Evolutionary conservation across 805 yeast genomes (phyloP).

Genomic region (Pichia phayaonensis): DNA sequence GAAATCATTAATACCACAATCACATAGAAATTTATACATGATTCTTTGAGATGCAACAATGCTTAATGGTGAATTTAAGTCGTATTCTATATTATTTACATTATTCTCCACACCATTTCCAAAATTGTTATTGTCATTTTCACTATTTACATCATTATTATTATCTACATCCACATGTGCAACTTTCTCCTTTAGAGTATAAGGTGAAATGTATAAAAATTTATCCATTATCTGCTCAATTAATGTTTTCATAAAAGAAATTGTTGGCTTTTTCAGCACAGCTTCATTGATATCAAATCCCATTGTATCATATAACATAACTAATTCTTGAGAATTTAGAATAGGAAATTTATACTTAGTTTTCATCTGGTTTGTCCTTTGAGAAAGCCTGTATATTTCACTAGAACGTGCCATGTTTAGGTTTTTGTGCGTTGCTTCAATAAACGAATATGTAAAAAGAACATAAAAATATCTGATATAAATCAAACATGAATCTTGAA

Average conservation of each 20-base stretch:
- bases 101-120: constrained; percentile 7
- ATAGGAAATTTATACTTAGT: constrained; percentile 29
- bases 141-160: constrained; percentile 7
- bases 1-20: constrained; percentile 74
- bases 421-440: no score
- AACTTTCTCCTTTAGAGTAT: constrained; percentile 21
- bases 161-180: constrained; percentile 17
- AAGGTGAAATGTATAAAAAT: constrained; percentile 28
- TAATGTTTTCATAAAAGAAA: constrained; percentile 26
- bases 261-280: constrained; percentile 25
- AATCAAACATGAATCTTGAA: neutral
- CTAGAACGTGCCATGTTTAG: constrained; percentile 30
- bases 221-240: constrained; percentile 30
- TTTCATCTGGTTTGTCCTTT: constrained; percentile 14
- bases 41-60: constrained; percentile 52
- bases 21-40: constrained; percentile 53
- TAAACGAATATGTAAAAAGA: no score
- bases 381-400: constrained; percentile 27
- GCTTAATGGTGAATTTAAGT: constrained; percentile 34
- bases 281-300: constrained; percentile 25
- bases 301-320: constrained; percentile 22
- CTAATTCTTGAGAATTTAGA: constrained; percentile 24
- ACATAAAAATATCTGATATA: no score
- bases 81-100: constrained; percentile 8
- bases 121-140: neutral